Conservation (phyloP, 768 basidiomycete species). For the Phaffia australis region DNA sequence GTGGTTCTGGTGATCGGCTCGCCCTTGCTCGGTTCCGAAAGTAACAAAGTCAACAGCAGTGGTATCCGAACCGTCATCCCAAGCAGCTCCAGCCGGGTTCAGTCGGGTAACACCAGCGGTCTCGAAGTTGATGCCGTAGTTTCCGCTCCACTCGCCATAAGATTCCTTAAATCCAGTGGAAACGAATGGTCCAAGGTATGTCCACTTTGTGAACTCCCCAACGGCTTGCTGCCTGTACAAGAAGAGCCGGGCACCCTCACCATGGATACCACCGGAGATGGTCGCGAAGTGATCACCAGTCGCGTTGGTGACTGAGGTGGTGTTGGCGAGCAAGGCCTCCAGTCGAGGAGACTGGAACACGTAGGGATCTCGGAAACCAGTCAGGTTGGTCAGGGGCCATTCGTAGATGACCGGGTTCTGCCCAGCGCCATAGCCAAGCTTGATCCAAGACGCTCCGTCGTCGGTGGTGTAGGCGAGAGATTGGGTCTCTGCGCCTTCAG, state of each 20-base stretch:
- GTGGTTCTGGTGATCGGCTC: slow-evolving; percentile 23
- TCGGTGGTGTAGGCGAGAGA: slow-evolving; percentile 27
- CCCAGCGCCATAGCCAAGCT: slow-evolving; percentile 22
- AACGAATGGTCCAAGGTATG: slow-evolving; percentile 23
- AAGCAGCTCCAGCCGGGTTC: slow-evolving; percentile 26
- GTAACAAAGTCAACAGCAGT: slow-evolving; percentile 26
- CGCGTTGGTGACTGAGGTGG: slow-evolving; percentile 4
- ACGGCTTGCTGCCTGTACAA: slow-evolving; percentile 28
- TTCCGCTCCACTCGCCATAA: slow-evolving; percentile 29
- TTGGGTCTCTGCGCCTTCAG: slow-evolving; percentile 28
- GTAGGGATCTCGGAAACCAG: slow-evolving; percentile 28
- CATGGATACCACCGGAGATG: slow-evolving; percentile 28
- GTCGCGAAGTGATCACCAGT: slow-evolving; percentile 26
- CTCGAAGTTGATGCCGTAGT: slow-evolving; percentile 29
- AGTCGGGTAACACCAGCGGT: slow-evolving; percentile 28
- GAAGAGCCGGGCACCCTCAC: slow-evolving; percentile 26
- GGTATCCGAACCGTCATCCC: slow-evolving; percentile 25
- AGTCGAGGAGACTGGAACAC: slow-evolving; percentile 28
- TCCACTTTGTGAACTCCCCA: slow-evolving; percentile 27
- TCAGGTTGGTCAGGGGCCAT: slow-evolving; percentile 21
- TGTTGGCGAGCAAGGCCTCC: slow-evolving; percentile 7
- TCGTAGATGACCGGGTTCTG: slow-evolving; percentile 25
- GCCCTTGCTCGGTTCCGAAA: slow-evolving; percentile 28
- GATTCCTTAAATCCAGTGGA: neutral
- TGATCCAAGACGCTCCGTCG: slow-evolving; percentile 27